These are phyloP conservation scores for Capillidium heterosporum DNA, from an alignment of 371 early-diverging fungal genomes.

Conservation along the genomic window DNA sequence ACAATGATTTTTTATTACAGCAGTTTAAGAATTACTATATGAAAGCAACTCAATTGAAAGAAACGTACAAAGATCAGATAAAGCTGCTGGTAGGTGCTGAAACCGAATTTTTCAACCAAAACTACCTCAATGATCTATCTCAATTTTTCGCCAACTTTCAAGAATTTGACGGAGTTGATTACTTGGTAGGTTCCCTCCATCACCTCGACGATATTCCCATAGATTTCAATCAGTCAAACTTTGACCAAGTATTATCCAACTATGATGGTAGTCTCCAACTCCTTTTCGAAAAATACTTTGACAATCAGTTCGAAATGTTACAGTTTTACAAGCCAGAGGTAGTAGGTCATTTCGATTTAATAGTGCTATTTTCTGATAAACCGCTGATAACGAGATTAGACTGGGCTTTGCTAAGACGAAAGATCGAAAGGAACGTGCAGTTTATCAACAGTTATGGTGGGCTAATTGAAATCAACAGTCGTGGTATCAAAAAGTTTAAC, in stretches of 20 bases:
- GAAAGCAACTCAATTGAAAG: slow-evolving; percentile 52
- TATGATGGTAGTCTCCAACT: slow-evolving; percentile 9
- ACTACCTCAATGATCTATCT: slow-evolving; percentile 13
- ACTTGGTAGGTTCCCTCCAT: slow-evolving; percentile 88
- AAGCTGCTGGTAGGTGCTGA: slow-evolving; percentile 71
- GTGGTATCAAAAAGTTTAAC: slow-evolving; percentile 78
- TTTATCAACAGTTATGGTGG: slow-evolving; percentile 56
- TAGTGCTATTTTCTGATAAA: slow-evolving; percentile 46
- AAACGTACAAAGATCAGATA: slow-evolving; percentile 34
- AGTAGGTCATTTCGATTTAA: slow-evolving; percentile 87
- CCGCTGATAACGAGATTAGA: slow-evolving; percentile 8
- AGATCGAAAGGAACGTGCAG: slow-evolving; percentile 70
- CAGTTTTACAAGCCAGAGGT: slow-evolving; percentile 46
- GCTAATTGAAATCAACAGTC: slow-evolving; percentile 80
- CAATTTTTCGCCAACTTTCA: slow-evolving; percentile 8
- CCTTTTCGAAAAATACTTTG: slow-evolving; percentile 65
- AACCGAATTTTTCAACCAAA: slow-evolving; percentile 57
- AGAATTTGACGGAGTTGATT: slow-evolving; percentile 26
- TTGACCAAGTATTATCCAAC: slow-evolving; percentile 21
- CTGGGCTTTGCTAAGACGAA: slow-evolving; percentile 24
- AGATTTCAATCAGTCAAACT: slow-evolving; percentile 54
- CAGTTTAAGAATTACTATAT: slow-evolving; percentile 34
- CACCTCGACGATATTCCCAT: slow-evolving; percentile 64
- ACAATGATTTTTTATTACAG: slow-evolving; percentile 27
- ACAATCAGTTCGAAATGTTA: slow-evolving; percentile 66